Conservation (phyloP, 192 early-diverging fungal genomes). For the Chytriomyces sp. region DNA sequence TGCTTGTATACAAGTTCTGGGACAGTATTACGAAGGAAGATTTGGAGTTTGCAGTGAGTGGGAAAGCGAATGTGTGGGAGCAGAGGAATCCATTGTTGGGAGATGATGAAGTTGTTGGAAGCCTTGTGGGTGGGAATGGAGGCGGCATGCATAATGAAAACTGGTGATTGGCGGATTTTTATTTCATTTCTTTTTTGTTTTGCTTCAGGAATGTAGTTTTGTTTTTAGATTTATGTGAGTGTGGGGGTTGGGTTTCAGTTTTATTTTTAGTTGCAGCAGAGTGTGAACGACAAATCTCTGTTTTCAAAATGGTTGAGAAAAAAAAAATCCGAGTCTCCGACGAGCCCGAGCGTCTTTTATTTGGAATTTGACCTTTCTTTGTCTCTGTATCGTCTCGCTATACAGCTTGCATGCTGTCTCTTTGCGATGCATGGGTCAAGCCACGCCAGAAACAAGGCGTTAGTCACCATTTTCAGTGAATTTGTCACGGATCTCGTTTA, state of each 20-base stretch:
- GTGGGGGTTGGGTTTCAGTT: not conserved
- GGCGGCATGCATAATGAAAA: not conserved
- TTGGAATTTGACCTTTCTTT: too few species aligned
- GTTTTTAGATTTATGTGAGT: not conserved
- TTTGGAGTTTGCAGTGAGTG: conserved; percentile 89
- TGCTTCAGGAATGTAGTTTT: not conserved
- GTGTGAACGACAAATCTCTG: too few species aligned
- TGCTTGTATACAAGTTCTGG: conserved; percentile 99
- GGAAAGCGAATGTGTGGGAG: conserved; percentile 85
- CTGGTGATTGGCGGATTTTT: not conserved
- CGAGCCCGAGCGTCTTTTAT: too few species aligned
- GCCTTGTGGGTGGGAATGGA: not conserved
- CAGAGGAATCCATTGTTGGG: conserved; percentile 68
- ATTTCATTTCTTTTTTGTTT: not conserved
- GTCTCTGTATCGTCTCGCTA: too few species aligned
- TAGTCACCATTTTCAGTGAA: too few species aligned
- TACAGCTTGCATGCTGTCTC: too few species aligned
- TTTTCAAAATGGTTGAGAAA: too few species aligned
- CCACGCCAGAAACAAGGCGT: too few species aligned
- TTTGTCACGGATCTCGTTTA: too few species aligned
- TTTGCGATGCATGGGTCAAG: too few species aligned
- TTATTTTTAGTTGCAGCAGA: too few species aligned
- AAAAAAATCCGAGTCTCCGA: too few species aligned
- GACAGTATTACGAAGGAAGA: conserved; percentile 99
- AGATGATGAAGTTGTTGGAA: conserved; percentile 43